These are phyloP conservation scores for Stromatinia cepivora DNA, from an alignment of 2,329 filamentous ascomycete species.

Conservation along the genomic window DNA sequence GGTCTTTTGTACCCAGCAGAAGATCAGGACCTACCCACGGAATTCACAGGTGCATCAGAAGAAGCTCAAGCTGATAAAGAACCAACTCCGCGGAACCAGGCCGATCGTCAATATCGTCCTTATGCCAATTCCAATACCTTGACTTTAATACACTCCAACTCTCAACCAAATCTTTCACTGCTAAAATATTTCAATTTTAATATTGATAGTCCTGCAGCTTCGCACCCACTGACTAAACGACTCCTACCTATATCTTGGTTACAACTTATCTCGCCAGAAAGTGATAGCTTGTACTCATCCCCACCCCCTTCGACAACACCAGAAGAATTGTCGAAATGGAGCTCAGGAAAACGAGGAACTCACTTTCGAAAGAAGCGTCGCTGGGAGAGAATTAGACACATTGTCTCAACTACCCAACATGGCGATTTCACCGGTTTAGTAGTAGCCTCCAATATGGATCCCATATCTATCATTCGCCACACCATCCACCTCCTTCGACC, in stretches of 20 bases:
- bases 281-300: constrained; percentile 71
- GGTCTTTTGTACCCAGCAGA: constrained; percentile 56
- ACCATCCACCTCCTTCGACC: constrained; percentile 78
- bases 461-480: constrained; percentile 71
- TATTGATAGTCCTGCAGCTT: constrained; percentile 51
- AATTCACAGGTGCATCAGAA: constrained; percentile 20
- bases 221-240: constrained; percentile 78
- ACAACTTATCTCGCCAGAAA: constrained; percentile 75
- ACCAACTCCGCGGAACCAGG: constrained; percentile 17
- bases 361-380: constrained; percentile 88
- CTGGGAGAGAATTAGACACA: constrained; percentile 69
- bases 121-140: constrained; percentile 61
- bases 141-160: constrained; percentile 77
- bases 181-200: constrained; percentile 91
- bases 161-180: constrained; percentile 83
- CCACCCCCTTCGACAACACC: constrained; percentile 61
- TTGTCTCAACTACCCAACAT: constrained; percentile 71
- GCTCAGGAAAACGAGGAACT: constrained; percentile 76
- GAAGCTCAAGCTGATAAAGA: constrained; percentile 15
- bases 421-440: constrained; percentile 83
- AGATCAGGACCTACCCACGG: constrained; percentile 18
- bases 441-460: constrained; percentile 80
- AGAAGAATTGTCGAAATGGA: constrained; percentile 67
- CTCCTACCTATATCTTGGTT: constrained; percentile 88
- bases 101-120: constrained; percentile 25